These are phyloP conservation scores for Penicillium sp. DNA, from an alignment of 2,329 filamentous ascomycete genomes.

Conservation along the genomic window DNA sequence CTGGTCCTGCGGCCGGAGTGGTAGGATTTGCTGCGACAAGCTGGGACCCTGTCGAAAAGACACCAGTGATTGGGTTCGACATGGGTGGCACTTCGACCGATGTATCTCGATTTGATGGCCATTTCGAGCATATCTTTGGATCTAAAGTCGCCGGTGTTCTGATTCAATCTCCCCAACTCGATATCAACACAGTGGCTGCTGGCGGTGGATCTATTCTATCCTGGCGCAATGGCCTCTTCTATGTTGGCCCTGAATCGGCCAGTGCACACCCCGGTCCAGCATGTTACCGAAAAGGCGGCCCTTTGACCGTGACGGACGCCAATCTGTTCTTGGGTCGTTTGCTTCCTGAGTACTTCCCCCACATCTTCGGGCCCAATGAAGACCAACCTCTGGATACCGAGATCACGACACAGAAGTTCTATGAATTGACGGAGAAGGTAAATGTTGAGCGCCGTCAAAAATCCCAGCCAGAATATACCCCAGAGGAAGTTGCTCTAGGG, in stretches of 20 bases:
- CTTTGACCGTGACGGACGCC: constrained; percentile 87
- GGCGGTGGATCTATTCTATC: constrained; percentile 72
- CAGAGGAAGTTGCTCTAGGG: constrained; percentile 56
- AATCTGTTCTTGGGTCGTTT: constrained; percentile 85
- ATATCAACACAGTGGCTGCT: constrained; percentile 93
- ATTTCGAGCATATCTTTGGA: constrained; percentile 92
- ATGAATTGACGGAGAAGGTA: constrained; percentile 74
- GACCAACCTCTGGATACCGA: constrained; percentile 76
- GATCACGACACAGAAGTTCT: constrained; percentile 72
- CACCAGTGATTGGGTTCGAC: constrained; percentile 89
- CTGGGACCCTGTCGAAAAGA: constrained; percentile 79
- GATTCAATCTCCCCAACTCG: constrained; percentile 86
- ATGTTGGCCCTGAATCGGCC: constrained; percentile 88
- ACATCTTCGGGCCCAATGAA: constrained; percentile 90
- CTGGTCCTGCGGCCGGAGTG: constrained; percentile 89
- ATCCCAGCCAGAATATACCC: constrained; percentile 62
- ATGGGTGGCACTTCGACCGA: constrained; percentile 95
- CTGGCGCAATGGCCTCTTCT: constrained; percentile 86
- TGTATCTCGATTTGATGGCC: constrained; percentile 79
- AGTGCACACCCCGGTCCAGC: constrained; percentile 88
- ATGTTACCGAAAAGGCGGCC: constrained; percentile 89
- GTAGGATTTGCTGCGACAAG: constrained; percentile 91
- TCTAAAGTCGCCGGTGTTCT: constrained; percentile 93
- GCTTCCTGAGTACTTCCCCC: constrained; percentile 90
- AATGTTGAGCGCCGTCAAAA: constrained; percentile 61